Base-by-base conservation (phyloP, 106 monocot species). In the Acanthochlamys bracteata region DNA sequence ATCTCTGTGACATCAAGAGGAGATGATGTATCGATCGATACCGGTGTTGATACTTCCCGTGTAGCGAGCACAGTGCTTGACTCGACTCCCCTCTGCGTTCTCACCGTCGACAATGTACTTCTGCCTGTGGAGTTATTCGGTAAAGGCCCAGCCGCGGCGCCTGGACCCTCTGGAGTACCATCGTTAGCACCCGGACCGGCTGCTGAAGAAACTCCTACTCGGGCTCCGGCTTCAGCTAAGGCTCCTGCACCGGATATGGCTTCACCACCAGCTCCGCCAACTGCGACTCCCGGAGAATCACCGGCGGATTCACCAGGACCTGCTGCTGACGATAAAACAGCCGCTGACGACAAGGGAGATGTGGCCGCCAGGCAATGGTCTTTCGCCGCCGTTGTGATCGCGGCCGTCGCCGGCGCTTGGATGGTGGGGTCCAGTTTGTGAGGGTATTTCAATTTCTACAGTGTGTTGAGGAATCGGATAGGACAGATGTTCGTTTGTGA, bases 21-120 rank as follows among this genome's bases (percentile, higher is more conserved):
- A 46, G 79, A 88, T 45, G 96, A 98, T 49, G 88, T 98, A 10
- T 74, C 76, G 10, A 82, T 98, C 8, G 77, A 71, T 55, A 88
- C 96, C 24, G 96, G 91, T 1, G 66, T 98, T 10, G 88, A 73
- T 51, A 78, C 69, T 24, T 88, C 96, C 17, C 73, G 96, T 42
- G 77, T 98, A 21, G 88, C 80, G 0, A 78, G 75, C 59, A 88
- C 81, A 0, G 78, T 88, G 40, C 69, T 88, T n/a, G 88, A 88
- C 60, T 80, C 77, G n/a, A 70, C 88, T 10, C 88, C 88, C 1
- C 65, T 73, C 10, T 81, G 75, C 61, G 55, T 88, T 56, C 75
- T 81, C 53, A 81, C 84, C 54, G 78, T 88, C 16, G 88, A 88
- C 42, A 81, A 42, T 65, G 52, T 88, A 8, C 73, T 88, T n/a